phyloP scores from a whole-genome alignment of 768 basidiomycete species.

The Dacryopinax spathularia region DNA sequence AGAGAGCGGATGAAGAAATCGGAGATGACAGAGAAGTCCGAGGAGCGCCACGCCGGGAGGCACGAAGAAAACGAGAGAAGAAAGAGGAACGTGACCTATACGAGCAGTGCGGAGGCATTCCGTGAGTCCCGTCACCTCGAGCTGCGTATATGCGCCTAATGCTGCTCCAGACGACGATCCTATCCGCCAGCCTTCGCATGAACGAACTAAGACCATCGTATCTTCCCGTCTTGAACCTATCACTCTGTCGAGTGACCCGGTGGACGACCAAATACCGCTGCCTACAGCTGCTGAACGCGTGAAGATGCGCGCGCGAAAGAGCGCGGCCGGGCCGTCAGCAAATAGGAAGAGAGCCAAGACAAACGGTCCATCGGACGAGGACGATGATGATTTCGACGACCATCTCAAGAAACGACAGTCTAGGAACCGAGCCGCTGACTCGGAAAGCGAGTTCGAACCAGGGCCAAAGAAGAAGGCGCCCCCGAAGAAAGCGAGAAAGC shows the following conservation, averaged over 20 bases:
- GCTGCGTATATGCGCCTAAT: neutral
- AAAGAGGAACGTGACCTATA: slow-evolving; percentile 1
- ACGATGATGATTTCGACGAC: neutral
- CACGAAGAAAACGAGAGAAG: neutral
- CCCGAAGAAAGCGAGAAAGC: neutral
- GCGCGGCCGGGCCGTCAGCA: neutral
- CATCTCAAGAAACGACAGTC: neutral
- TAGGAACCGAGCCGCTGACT: neutral
- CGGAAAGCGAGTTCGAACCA: neutral
- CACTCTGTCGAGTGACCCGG: neutral
- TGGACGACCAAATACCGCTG: neutral
- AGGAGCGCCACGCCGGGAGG: neutral
- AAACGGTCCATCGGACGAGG: neutral
- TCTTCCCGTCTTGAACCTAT: neutral
- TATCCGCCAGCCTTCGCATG: neutral
- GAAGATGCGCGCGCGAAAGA: neutral
- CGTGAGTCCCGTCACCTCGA: neutral
- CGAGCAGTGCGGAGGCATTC: neutral
- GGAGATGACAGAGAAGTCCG: neutral
- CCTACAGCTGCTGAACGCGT: neutral
- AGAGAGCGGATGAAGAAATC: neutral
- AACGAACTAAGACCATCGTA: no score
- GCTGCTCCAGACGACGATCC: neutral
- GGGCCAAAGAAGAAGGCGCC: neutral
- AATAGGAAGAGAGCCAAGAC: neutral